Conservation (phyloP, 1,139 yeast genomes). For the Pichia sp. region DNA sequence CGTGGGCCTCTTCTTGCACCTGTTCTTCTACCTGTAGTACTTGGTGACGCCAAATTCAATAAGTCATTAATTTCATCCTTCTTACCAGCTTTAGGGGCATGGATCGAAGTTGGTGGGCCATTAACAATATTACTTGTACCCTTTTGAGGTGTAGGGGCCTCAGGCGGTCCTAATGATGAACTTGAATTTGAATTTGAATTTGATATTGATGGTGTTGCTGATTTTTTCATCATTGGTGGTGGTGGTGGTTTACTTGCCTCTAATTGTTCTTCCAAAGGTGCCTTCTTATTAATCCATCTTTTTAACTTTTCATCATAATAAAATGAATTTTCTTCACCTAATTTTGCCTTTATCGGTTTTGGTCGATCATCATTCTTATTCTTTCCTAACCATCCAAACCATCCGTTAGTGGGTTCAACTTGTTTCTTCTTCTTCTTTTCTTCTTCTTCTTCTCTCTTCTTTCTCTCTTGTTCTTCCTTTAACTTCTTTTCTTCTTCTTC, state of each 20-base stretch:
- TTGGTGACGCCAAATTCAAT: slow-evolving; percentile 43
- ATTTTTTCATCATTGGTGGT: slow-evolving; percentile 21
- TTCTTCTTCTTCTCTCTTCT: slow-evolving; percentile 12
- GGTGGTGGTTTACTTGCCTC: slow-evolving; percentile 22
- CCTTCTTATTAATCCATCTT: slow-evolving; percentile 78
- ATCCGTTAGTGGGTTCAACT: slow-evolving; percentile 29
- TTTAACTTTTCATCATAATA: slow-evolving; percentile 78
- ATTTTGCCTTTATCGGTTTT: slow-evolving; percentile 77
- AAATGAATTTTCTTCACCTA: slow-evolving; percentile 74
- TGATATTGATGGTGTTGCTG: not conserved
- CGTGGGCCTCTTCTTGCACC: slow-evolving; percentile 62
- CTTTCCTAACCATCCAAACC: slow-evolving; percentile 47
- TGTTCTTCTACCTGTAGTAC: slow-evolving; percentile 42
- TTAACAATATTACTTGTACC: slow-evolving; percentile 20
- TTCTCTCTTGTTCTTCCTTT: slow-evolving; percentile 15
- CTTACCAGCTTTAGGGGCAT: slow-evolving; percentile 15
- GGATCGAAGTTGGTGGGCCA: not conserved
- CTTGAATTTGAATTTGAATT: not conserved
- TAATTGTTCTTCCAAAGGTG: slow-evolving; percentile 62
- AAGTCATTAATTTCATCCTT: slow-evolving; percentile 56
- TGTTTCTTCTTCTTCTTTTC: slow-evolving; percentile 1
- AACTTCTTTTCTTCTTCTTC: slow-evolving; percentile 23
- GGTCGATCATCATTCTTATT: slow-evolving; percentile 44
- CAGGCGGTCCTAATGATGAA: slow-evolving; percentile 9
- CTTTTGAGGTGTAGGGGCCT: slow-evolving; percentile 15